A percentile compares a stretch with the other conserved stretches of the same genome.
phyloP scores from a whole-genome alignment of 1,284 basidiomycete genomes.

The Fomitopsis palustris region DNA sequence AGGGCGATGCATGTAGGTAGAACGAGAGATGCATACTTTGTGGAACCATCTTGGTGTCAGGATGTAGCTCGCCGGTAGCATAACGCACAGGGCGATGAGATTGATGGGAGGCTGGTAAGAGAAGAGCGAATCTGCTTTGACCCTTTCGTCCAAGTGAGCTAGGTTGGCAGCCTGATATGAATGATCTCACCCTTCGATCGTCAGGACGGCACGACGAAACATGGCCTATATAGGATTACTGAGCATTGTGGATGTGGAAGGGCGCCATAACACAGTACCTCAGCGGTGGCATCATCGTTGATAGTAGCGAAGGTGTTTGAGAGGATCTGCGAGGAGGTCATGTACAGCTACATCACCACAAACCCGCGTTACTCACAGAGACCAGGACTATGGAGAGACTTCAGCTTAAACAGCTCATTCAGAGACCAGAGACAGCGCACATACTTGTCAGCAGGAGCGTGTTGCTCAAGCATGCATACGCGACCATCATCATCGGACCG shows the following conservation, averaged over 20 bases:
- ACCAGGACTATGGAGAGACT: slow-evolving; percentile 54
- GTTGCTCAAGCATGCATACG: slow-evolving; percentile 85
- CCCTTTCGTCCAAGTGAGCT: slow-evolving; percentile 37
- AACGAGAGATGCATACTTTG: slow-evolving; percentile 46
- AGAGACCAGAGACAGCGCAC: not conserved
- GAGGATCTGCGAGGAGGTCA: slow-evolving; percentile 59
- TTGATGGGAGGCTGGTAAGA: slow-evolving; percentile 93
- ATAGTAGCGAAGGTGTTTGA: slow-evolving; percentile 93
- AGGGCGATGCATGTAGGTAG: not conserved
- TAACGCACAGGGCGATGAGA: slow-evolving; percentile 74
- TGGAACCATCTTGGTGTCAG: slow-evolving; percentile 81
- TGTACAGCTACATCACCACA: not conserved
- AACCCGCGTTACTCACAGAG: slow-evolving; percentile 47
- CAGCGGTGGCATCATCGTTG: slow-evolving; percentile 87
- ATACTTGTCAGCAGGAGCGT: slow-evolving; percentile 71
- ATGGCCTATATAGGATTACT: slow-evolving; percentile 57
- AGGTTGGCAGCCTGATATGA: too few relatives aligned
- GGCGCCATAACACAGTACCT: slow-evolving; percentile 45
- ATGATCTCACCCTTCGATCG: slow-evolving; percentile 73
- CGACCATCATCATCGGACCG: slow-evolving; percentile 85
- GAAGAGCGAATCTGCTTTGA: slow-evolving; percentile 87
- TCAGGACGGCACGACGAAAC: slow-evolving; percentile 88
- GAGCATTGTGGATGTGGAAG: not conserved
- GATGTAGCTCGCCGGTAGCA: slow-evolving; percentile 81
- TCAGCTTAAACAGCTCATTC: slow-evolving; percentile 1